Conservation (phyloP, 2,329 filamentous ascomycete species). For the Pseudocercospora musae region DNA sequence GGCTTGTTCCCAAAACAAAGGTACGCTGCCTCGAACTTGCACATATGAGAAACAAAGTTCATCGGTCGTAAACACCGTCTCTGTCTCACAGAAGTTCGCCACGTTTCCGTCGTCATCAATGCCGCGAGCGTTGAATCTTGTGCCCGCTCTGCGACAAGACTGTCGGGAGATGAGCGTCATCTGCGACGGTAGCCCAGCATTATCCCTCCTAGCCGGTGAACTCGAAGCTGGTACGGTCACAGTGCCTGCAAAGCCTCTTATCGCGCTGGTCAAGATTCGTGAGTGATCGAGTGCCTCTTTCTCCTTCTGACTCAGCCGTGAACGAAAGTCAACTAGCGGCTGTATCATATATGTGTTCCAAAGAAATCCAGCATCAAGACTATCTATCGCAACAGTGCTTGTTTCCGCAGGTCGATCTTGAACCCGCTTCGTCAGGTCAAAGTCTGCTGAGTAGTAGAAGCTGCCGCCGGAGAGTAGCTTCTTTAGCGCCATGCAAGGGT, state of each 20-base stretch:
- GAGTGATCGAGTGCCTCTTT: slow-evolving; percentile 78
- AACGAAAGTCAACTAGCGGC: slow-evolving; percentile 84
- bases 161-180: slow-evolving; percentile 88
- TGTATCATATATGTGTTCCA: slow-evolving; percentile 99
- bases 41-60: slow-evolving; percentile 85
- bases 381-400: slow-evolving; percentile 83
- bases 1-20: slow-evolving; percentile 94
- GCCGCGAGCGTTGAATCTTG: slow-evolving; percentile 92
- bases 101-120: slow-evolving; percentile 98
- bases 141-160: slow-evolving; percentile 87
- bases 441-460: slow-evolving; percentile 98
- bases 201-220: slow-evolving; percentile 64
- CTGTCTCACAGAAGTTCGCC: slow-evolving; percentile 97
- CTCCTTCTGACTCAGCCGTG: slow-evolving; percentile 70
- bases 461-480: slow-evolving; percentile 90
- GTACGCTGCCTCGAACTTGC: slow-evolving; percentile 88
- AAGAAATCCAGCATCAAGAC: slow-evolving; percentile 84
- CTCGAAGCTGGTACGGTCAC: slow-evolving; percentile 76
- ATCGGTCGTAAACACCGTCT: slow-evolving; percentile 84
- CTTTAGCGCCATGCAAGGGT: slow-evolving; percentile 85
- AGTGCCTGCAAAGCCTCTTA: slow-evolving; percentile 86
- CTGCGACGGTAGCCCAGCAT: slow-evolving; percentile 72
- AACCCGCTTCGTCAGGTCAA: slow-evolving; percentile 88
- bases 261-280: slow-evolving; percentile 85
- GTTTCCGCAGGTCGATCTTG: slow-evolving; percentile 65